A percentile compares a stretch with the other conserved stretches of the same genome.
These are phyloP conservation scores for Tylopilus cervinicoccineus DNA, from an alignment of 768 basidiomycete species.

Conservation along the genomic window DNA sequence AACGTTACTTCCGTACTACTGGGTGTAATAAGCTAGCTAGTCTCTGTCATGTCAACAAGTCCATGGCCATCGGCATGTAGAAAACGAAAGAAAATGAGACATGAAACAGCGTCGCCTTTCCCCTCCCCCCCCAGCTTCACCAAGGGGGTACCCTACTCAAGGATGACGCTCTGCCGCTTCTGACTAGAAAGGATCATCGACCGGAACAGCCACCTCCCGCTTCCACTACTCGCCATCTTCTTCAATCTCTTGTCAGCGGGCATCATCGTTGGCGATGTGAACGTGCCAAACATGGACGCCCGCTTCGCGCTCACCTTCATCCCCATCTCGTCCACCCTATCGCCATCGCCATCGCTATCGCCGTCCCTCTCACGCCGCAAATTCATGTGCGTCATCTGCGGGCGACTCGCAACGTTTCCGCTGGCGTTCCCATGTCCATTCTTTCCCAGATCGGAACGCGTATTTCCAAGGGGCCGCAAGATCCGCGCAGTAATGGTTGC, in stretches of 20 bases:
- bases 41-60: neutral
- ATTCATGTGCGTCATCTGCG: neutral
- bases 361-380: too few relatives aligned
- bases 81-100: neutral
- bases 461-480: constrained; percentile 10
- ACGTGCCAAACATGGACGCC: constrained; percentile 13
- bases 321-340: constrained; percentile 14
- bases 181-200: constrained; percentile 1
- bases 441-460: neutral
- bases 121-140: neutral
- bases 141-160: constrained; percentile 6
- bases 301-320: constrained; percentile 21
- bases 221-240: neutral
- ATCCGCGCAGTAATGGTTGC: constrained; percentile 15
- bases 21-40: too few relatives aligned
- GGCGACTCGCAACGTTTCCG: neutral
- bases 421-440: neutral
- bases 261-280: constrained; percentile 1
- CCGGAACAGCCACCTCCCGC: constrained; percentile 5
- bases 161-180: constrained; percentile 5
- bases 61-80: neutral
- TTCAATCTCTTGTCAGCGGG: constrained; percentile 4
- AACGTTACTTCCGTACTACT: neutral
- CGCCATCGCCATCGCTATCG: neutral
- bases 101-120: neutral